Evolutionary conservation across 352 stramenopile species (phyloP).

Genomic region (Phytophthora ohioensis): DNA sequence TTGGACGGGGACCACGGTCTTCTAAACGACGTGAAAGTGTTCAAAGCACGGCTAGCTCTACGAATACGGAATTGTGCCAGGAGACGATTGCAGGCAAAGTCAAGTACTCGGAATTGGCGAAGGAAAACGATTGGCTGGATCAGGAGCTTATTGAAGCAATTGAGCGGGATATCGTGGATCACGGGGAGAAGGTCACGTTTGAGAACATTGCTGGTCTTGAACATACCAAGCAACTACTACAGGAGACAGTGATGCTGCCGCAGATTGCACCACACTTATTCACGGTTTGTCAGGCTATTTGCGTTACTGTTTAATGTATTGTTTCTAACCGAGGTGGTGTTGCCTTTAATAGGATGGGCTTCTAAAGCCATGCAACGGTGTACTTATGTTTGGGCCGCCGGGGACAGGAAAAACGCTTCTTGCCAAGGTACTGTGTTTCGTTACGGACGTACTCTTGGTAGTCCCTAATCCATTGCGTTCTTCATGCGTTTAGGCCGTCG

Average conservation of each 20-base stretch:
- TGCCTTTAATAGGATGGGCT: conserved; percentile 60
- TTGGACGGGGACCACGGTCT: conserved; percentile 12
- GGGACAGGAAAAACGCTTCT: conserved; percentile 93
- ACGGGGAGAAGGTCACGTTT: conserved; percentile 73
- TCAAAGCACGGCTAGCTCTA: conserved; percentile 44
- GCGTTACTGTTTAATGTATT: not conserved
- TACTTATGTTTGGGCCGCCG: conserved; percentile 89
- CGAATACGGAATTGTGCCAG: conserved; percentile 25
- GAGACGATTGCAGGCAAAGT: conserved; percentile 58
- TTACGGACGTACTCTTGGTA: not conserved
- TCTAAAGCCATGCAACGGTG: conserved; percentile 82
- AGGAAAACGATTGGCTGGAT: conserved; percentile 77
- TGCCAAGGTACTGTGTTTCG: conserved; percentile 59
- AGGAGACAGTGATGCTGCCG: conserved; percentile 88
- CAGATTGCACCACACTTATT: conserved; percentile 89
- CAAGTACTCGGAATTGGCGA: conserved; percentile 84
- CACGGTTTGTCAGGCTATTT: conserved; percentile 44
- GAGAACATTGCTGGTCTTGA: conserved; percentile 81
- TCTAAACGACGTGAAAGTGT: conserved; percentile 38
- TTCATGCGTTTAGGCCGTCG: conserved; percentile 66
- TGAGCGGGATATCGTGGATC: conserved; percentile 88
- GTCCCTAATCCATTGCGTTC: not conserved
- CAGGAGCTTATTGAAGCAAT: conserved; percentile 89
- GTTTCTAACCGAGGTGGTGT: conserved; percentile 6
- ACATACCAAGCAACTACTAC: conserved; percentile 85